phyloP scores from a whole-genome alignment of 2,329 filamentous ascomycete genomes.

The Chaetomiaceae sp. region DNA sequence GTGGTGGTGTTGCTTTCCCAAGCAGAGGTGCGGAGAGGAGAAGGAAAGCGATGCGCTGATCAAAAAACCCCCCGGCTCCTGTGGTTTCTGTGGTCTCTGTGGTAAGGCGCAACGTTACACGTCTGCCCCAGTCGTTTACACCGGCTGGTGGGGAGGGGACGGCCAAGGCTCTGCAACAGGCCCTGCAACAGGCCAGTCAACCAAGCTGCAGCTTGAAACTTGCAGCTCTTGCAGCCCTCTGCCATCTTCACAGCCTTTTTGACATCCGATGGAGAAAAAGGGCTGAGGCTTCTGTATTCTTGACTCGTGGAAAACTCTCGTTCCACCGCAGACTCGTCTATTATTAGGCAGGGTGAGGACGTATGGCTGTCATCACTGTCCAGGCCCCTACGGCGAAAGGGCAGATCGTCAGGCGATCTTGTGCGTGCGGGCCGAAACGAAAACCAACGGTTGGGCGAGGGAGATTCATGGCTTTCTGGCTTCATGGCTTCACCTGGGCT shows the following conservation, averaged over 20 bases:
- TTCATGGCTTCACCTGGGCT: neutral
- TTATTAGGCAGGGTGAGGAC: neutral
- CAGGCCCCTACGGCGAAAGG: neutral
- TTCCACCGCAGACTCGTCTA: neutral
- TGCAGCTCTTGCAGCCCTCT: no score
- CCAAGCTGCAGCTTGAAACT: neutral
- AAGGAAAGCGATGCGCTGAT: conserved; percentile 6
- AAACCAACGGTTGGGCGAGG: neutral
- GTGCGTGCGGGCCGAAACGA: conserved; percentile 2
- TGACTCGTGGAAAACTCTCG: no score
- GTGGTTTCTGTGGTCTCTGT: no score
- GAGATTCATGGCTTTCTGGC: neutral
- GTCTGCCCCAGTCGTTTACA: neutral
- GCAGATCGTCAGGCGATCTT: conserved; percentile 13
- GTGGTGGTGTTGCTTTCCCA: neutral
- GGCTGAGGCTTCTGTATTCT: neutral
- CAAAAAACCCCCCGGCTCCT: conserved; percentile 10
- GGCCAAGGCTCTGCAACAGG: no score
- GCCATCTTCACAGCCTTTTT: no score
- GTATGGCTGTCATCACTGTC: neutral
- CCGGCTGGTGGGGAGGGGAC: neutral
- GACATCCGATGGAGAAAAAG: neutral
- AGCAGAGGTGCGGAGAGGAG: neutral
- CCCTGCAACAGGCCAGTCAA: neutral
- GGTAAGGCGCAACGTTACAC: conserved; percentile 12